Evolutionary conservation across 2,329 filamentous ascomycete species (phyloP), one percentile per base, ranked within the genome.

Genomic region (Clonostachys sp.): DNA sequence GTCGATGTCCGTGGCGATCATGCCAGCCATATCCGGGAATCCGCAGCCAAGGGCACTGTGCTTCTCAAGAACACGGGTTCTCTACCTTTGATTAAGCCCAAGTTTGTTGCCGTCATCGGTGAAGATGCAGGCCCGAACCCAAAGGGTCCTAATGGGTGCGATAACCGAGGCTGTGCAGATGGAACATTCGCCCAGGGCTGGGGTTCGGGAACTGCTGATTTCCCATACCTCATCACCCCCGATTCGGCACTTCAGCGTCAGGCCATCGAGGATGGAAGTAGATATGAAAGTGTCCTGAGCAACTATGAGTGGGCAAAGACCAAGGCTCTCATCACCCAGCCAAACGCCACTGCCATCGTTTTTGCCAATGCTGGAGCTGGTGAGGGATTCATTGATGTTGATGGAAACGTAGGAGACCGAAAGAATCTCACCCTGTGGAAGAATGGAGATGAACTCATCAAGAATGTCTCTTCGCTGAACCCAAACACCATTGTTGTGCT

Each of bases 391-490:
- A 90, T 97, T 59, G 77, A 70, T 30, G 80, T 95, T 2, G 92
- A 91, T 52, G 86, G 82, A 46, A 96, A 96, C 63, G 73, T 77
- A 50, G 94, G 94, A 49, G 92, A 97, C 65, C 86, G 94, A 46
- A 91, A 91, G 59, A 96, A 99, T 68, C 75, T 99, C 36, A 96
- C 91, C 0, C 74, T 96, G 1, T 97, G 92, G 92, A 77, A 85
- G 50, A 78, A 84, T 49, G 91, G 89, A 39, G 90, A 97, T 46
- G 75, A 78, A 1, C 70, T 97, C 47, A 87, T 97, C 67, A 79
- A 87, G 66, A 90, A 87, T 43, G 89, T 96, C 12, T 84, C 89
- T 1, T 75, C 83, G 8, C 62, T 83, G 51, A 91, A 86, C 74
- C 83, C 86, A 71, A 96, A 96, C 76, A 96, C 91, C 12, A 86